A percentile compares a stretch with the other conserved stretches of the same genome.
Conservation (phyloP, 176 grass and related monocot genomes). For the Miscanthus lutarioriparius region DNA sequence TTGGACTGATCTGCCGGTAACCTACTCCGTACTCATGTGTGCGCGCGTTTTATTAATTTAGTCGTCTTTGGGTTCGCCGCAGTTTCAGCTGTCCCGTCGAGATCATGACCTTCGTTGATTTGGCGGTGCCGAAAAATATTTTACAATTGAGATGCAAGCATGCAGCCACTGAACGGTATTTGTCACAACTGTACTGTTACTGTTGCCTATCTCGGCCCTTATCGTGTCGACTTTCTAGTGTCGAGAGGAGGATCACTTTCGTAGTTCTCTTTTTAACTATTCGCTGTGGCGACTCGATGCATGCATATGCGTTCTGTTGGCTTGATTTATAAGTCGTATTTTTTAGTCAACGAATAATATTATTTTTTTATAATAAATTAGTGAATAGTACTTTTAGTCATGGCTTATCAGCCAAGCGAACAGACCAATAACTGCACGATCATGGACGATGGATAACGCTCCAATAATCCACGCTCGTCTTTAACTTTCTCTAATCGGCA, state of each 20-base stretch:
- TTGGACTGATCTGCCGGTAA: background rate
- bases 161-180: too few species aligned
- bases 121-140: background rate
- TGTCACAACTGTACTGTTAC: too few species aligned
- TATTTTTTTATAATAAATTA: too few species aligned
- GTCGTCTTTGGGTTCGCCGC: background rate
- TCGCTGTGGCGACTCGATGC: constrained; percentile 16
- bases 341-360: too few species aligned
- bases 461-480: background rate
- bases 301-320: too few species aligned
- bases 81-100: background rate
- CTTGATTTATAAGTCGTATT: too few species aligned
- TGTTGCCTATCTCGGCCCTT: background rate
- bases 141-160: too few species aligned
- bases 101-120: background rate
- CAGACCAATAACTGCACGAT: background rate
- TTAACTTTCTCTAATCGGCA: background rate
- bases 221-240: background rate
- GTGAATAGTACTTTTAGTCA: too few species aligned
- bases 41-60: background rate
- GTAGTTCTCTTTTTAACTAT: background rate
- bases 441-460: background rate
- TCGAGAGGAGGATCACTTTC: background rate
- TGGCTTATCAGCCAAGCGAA: too few species aligned
- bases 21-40: too few species aligned